These are phyloP conservation scores for Zygosaccharomyces siamensis DNA, from an alignment of 805 yeast species.

Conservation along the genomic window DNA sequence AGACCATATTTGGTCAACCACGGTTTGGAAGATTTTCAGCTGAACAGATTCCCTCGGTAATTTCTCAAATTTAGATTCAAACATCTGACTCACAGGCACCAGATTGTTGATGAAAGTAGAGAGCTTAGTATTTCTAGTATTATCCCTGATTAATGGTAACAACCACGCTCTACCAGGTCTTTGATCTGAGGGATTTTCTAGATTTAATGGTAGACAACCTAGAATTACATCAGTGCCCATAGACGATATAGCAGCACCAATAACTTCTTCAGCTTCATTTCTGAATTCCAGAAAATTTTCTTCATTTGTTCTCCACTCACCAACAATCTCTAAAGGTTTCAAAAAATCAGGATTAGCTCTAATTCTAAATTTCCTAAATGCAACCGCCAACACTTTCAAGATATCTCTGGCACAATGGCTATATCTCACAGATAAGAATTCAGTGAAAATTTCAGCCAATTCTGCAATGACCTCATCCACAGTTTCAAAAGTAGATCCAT, in stretches of 20 bases:
- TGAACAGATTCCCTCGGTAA: slow-evolving; percentile 58
- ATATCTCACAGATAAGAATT: slow-evolving; percentile 65
- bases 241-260: slow-evolving; percentile 71
- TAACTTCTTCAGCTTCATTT: slow-evolving; percentile 72
- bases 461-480: slow-evolving; percentile 51
- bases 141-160: slow-evolving; percentile 84
- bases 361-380: slow-evolving; percentile 57
- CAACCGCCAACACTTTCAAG: slow-evolving; percentile 59
- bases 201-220: slow-evolving; percentile 69
- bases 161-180: slow-evolving; percentile 93
- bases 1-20: slow-evolving; percentile 90
- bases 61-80: slow-evolving; percentile 44
- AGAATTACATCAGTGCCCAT: slow-evolving; percentile 86
- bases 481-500: slow-evolving; percentile 48
- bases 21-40: slow-evolving; percentile 73
- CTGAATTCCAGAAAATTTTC: slow-evolving; percentile 52
- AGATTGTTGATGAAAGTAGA: slow-evolving; percentile 58
- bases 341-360: slow-evolving; percentile 69
- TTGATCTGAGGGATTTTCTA: slow-evolving; percentile 47
- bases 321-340: slow-evolving; percentile 63
- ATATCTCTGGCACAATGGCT: slow-evolving; percentile 72
- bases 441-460: slow-evolving; percentile 52
- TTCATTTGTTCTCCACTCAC: slow-evolving; percentile 82
- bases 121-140: slow-evolving; percentile 66
- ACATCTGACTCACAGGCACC: slow-evolving; percentile 58